Percentiles rank a stretch among this genome's conserved stretches.
Conservation (phyloP, 73 alveolate genomes). For the Paramecium tetraurelia region DNA sequence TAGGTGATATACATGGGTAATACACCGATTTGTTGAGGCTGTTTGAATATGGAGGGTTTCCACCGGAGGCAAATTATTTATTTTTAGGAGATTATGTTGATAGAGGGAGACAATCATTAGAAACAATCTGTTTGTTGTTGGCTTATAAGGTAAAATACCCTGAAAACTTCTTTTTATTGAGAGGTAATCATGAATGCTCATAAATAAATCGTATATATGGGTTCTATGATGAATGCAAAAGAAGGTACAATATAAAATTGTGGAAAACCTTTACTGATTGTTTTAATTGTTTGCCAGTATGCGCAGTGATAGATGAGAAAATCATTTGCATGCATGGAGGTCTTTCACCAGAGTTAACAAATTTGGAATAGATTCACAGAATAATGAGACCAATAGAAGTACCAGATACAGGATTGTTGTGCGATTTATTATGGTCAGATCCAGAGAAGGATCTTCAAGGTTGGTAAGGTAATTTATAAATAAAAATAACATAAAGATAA, state of each 20-base stretch:
- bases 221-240: constrained; percentile 84
- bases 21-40: constrained; percentile 69
- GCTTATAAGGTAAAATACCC: constrained; percentile 82
- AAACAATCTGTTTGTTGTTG: constrained; percentile 70
- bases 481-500: constrained; percentile 46
- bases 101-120: constrained; percentile 79
- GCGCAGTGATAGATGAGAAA: constrained; percentile 83
- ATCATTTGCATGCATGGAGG: constrained; percentile 96
- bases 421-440: constrained; percentile 88
- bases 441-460: constrained; percentile 94
- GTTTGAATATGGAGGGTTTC: constrained; percentile 94
- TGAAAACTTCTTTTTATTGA: constrained; percentile 79
- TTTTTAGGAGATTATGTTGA: constrained; percentile 90
- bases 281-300: constrained; percentile 86
- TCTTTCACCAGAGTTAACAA: constrained; percentile 84
- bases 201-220: constrained; percentile 89
- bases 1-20: constrained; percentile 67
- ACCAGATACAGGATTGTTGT: constrained; percentile 87
- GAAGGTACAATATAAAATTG: constrained; percentile 81
- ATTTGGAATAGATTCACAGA: constrained; percentile 72
- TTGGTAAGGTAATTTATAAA: constrained; percentile 63
- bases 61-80: constrained; percentile 90
- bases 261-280: constrained; percentile 88
- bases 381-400: constrained; percentile 88
- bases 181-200: constrained; percentile 93